A percentile compares a stretch with the other conserved stretches of the same genome.
Conservation (phyloP, 352 stramenopile genomes). For the Phytopythium mirpurense region DNA sequence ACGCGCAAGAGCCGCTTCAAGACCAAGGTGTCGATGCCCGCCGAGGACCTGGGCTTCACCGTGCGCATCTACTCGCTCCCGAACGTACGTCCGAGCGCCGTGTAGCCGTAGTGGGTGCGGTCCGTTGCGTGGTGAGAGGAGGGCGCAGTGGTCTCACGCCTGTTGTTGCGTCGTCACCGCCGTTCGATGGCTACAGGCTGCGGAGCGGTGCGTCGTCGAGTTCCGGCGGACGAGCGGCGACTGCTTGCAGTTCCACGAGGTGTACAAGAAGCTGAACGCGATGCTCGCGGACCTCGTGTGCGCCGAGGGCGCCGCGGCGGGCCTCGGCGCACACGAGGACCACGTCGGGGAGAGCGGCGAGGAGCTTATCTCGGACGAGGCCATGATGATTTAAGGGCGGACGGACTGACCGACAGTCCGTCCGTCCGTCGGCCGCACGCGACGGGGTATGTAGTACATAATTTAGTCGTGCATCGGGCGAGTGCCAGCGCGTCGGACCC, state of each 20-base stretch:
- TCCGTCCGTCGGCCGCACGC: too few relatives aligned
- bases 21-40: conserved; percentile 59
- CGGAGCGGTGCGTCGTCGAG: conserved; percentile 57
- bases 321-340: conserved; percentile 14
- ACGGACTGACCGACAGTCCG: too few relatives aligned
- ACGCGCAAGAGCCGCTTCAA: conserved; percentile 66
- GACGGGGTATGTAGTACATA: too few relatives aligned
- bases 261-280: conserved; percentile 60
- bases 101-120: conserved; percentile 9
- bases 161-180: conserved; percentile 8
- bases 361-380: conserved; percentile 75
- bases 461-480: neutral
- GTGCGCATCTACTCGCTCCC: conserved; percentile 64
- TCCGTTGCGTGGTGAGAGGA: neutral
- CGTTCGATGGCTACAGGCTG: conserved; percentile 25
- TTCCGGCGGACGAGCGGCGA: conserved; percentile 65
- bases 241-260: conserved; percentile 69
- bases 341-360: conserved; percentile 34
- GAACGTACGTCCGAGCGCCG: conserved; percentile 54
- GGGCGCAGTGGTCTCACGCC: neutral
- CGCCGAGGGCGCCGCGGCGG: conserved; percentile 9
- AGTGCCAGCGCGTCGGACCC: too few relatives aligned
- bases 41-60: conserved; percentile 47
- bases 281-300: conserved; percentile 52
- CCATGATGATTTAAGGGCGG: conserved; percentile 67